Evolutionary conservation across 805 yeast genomes (phyloP), one percentile per base, ranked within the genome.

Genomic region (Candida odintsovae): DNA sequence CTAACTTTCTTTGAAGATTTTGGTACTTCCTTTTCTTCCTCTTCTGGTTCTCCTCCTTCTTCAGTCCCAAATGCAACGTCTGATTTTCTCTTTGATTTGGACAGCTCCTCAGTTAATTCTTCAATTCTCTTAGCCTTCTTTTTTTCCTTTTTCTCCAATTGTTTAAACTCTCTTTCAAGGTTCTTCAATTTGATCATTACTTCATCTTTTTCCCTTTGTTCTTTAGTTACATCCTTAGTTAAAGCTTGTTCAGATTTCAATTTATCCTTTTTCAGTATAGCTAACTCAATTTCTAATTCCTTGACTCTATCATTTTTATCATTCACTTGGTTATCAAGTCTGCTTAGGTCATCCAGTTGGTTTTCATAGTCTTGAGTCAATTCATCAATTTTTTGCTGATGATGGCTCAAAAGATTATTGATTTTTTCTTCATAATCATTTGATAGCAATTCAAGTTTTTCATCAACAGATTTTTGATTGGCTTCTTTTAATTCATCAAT

Each of bases 361-460:
- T 16, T 13, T 7, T 44, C 37, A 21, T 41, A 35, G n/a, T 42
- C 26, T 5, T 22, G 41, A 8, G 39, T 26, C 28, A 42, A 29
- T n/a, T 41, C 40, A 4, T 37, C 21, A 13, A 40, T 35, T 23
- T 58, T 45, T 4, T 40, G 43, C 21, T 45, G 36, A 18, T 31
- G 16, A 4, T 37, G 38, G 6, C 29, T 16, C 35, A 61, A 58
- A 56, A 62, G 49, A 4, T 52, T 56, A 13, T 55, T 49, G 3
- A 70, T 42, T 42, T 59, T 63, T 6, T 54, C 52, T 29, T 66
- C 69, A 41, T 67, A 68, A 33, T 63, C 64, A n/a, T 49, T 50
- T 0, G 69, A 62, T 13, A 68, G 48, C 20, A 58, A 61, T 40
- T 54, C 61, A 45, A 61, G 52, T 50, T 59, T 72, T 39, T 44